These are phyloP conservation scores for Teratosphaeria viscida DNA, from an alignment of 2,329 filamentous ascomycete genomes.

Conservation along the genomic window DNA sequence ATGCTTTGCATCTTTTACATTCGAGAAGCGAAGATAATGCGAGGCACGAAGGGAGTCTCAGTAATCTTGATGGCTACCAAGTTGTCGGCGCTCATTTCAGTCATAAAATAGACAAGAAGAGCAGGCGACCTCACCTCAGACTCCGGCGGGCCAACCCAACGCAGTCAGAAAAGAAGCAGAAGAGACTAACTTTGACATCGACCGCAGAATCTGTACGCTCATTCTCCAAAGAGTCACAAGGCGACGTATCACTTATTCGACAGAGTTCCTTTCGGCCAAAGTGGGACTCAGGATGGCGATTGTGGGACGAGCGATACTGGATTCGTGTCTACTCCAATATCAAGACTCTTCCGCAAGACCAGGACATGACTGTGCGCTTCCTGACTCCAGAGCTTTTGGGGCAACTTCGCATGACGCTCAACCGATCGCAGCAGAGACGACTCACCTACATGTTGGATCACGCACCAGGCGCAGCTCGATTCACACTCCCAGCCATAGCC, in stretches of 20 bases:
- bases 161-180: neutral
- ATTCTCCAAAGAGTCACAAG: neutral
- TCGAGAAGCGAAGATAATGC: neutral
- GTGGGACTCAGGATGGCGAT: conserved; percentile 24
- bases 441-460: neutral
- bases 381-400: conserved; percentile 23
- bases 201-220: neutral
- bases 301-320: conserved; percentile 51
- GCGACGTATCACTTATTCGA: neutral
- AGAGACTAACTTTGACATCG: neutral
- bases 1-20: neutral
- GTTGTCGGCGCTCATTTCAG: neutral
- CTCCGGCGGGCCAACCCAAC: neutral
- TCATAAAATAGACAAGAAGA: neutral
- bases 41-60: neutral
- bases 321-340: conserved; percentile 29
- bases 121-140: neutral
- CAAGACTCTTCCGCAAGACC: conserved; percentile 17
- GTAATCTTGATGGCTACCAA: neutral
- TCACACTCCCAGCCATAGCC: conserved; percentile 30
- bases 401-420: neutral
- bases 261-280: neutral
- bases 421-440: neutral
- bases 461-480: conserved; percentile 29
- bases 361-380: conserved; percentile 32